Conservation (phyloP, 176 grass and related monocot genomes). For the Phoenix dactylifera region DNA sequence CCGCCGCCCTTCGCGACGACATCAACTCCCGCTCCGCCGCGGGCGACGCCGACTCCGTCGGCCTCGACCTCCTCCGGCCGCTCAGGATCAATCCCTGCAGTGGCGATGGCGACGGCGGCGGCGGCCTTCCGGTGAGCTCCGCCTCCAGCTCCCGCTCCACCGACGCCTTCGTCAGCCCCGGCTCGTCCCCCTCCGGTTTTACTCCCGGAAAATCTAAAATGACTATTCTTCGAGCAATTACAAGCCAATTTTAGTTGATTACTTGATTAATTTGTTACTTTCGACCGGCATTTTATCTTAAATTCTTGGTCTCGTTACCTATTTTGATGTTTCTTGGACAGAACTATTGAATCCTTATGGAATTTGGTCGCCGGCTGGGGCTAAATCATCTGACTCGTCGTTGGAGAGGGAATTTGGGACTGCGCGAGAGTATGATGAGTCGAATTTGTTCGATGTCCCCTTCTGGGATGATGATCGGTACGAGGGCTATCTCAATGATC, state of each 20-base stretch:
- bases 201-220: neutral
- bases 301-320: neutral
- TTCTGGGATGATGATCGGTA: slow-evolving; percentile 67
- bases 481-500: slow-evolving; percentile 5
- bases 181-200: slow-evolving; percentile 72
- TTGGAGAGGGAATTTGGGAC: slow-evolving; percentile 87
- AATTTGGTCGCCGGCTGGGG: slow-evolving; percentile 52
- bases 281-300: neutral
- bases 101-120: neutral
- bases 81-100: slow-evolving; percentile 31
- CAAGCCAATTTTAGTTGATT: neutral
- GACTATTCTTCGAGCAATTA: too few relatives aligned
- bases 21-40: slow-evolving; percentile 35
- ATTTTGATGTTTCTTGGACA: slow-evolving; percentile 20
- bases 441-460: slow-evolving; percentile 58
- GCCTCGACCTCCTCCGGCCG: slow-evolving; percentile 33
- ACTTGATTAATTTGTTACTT: neutral
- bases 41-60: neutral
- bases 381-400: slow-evolving; percentile 55
- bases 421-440: slow-evolving; percentile 62
- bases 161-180: slow-evolving; percentile 82
- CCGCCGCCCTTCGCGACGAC: slow-evolving; percentile 84
- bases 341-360: slow-evolving; percentile 82
- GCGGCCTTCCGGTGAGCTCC: slow-evolving; percentile 20
- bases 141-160: slow-evolving; percentile 55